Evolutionary conservation across 805 yeast species (phyloP).

Genomic region (Ogataea wickerhamii): DNA sequence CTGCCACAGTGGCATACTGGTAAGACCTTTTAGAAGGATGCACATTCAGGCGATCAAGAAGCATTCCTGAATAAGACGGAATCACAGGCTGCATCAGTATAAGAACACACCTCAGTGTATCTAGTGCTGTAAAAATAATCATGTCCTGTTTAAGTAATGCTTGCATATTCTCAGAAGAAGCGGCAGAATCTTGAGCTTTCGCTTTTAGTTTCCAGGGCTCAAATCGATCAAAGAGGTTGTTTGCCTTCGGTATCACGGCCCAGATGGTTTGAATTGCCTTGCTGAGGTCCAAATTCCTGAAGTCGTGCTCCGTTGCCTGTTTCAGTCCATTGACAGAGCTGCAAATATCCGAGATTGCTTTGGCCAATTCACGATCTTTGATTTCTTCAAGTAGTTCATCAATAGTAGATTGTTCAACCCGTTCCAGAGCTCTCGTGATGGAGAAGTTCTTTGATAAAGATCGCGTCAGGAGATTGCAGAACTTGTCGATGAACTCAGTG

Average conservation of each 20-base stretch:
- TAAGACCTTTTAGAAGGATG: conserved; percentile 36
- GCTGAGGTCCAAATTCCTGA: conserved; percentile 49
- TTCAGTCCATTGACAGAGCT: conserved; percentile 11
- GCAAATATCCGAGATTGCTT: conserved; percentile 26
- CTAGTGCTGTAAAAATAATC: conserved; percentile 63
- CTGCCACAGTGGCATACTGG: conserved; percentile 48
- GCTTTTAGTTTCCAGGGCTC: conserved; percentile 70
- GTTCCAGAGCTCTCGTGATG: conserved; percentile 42
- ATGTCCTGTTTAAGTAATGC: conserved; percentile 40
- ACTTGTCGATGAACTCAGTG: conserved; percentile 71
- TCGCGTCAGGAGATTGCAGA: conserved; percentile 75
- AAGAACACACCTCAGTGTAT: conserved; percentile 62
- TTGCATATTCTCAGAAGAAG: background rate
- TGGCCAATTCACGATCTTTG: conserved; percentile 13
- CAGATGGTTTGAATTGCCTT: conserved; percentile 57
- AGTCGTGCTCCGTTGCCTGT: conserved; percentile 33
- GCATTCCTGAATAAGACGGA: conserved; percentile 54
- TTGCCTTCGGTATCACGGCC: conserved; percentile 55
- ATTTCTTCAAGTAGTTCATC: conserved; percentile 22
- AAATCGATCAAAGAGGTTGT: conserved; percentile 59
- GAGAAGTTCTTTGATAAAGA: conserved; percentile 68
- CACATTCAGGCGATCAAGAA: conserved; percentile 66
- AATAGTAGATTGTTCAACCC: conserved; percentile 22
- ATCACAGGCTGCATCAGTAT: conserved; percentile 69
- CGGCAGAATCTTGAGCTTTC: conserved; percentile 17